Conservation (phyloP, 2,329 filamentous ascomycete species). For the Phialemoniopsis sp. region DNA sequence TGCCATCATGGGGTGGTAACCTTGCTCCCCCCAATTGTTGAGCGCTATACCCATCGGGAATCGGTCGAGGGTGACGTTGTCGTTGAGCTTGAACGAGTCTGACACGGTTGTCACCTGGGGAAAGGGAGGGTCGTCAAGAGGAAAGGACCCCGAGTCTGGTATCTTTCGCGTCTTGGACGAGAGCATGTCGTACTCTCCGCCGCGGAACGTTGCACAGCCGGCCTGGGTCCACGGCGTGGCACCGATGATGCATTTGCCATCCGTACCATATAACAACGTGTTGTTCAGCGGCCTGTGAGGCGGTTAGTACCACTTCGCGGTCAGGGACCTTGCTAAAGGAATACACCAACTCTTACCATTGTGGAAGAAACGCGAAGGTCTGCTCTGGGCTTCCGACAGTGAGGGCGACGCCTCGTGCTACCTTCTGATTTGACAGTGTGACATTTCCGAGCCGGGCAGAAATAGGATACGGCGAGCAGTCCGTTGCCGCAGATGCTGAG, state of each 20-base stretch:
- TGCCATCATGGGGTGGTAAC: slow-evolving; percentile 14
- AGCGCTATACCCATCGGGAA: slow-evolving; percentile 14
- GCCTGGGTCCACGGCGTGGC: not conserved
- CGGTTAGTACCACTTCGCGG: slow-evolving; percentile 1
- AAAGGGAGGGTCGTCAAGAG: no score
- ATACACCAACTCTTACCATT: slow-evolving; percentile 2
- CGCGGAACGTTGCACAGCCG: slow-evolving; percentile 9
- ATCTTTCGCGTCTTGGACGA: slow-evolving; percentile 1
- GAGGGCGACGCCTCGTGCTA: slow-evolving; percentile 7
- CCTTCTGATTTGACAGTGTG: slow-evolving; percentile 3
- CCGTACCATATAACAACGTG: slow-evolving; percentile 8
- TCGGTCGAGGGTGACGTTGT: slow-evolving; percentile 8
- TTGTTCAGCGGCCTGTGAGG: slow-evolving; percentile 12
- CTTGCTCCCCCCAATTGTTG: slow-evolving; percentile 15
- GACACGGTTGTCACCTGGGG: no score
- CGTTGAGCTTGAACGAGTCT: slow-evolving; percentile 8
- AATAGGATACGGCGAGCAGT: slow-evolving; percentile 6
- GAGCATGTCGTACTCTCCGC: slow-evolving; percentile 6
- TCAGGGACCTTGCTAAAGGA: no score
- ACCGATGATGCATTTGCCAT: slow-evolving; percentile 5
- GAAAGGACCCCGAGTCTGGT: not conserved
- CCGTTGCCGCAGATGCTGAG: no score
- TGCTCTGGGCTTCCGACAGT: slow-evolving; percentile 7
- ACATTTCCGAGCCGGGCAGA: slow-evolving; percentile 7
- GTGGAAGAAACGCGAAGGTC: slow-evolving; percentile 6